Conservation (phyloP, 345 rosid genomes). For the Rhizophora apiculata region DNA sequence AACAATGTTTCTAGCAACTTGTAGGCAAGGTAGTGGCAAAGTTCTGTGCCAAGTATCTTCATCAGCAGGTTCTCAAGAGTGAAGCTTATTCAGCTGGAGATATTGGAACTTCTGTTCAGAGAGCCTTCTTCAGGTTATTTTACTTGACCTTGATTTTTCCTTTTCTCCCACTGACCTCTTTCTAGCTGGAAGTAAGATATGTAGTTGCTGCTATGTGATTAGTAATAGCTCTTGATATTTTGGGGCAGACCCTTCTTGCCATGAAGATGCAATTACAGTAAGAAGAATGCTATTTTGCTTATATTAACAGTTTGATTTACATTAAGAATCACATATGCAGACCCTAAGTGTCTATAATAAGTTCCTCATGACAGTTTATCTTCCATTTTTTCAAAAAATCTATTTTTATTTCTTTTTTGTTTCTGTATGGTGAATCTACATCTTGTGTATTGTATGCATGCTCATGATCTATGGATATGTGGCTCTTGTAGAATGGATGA, state of each 20-base stretch:
- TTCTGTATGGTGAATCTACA: no score
- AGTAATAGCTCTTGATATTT: no score
- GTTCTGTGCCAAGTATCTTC: conserved; percentile 89
- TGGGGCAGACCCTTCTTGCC: no score
- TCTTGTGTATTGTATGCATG: not conserved
- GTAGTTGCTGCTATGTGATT: no score
- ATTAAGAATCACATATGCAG: no score
- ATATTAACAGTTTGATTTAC: no score
- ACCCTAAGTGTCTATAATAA: no score
- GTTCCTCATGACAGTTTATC: no score
- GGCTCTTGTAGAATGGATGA: conserved; percentile 73
- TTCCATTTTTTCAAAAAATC: no score
- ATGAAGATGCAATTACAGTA: no score
- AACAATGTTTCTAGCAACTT: conserved; percentile 19
- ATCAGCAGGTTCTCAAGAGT: conserved; percentile 68
- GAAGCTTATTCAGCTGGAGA: conserved; percentile 78
- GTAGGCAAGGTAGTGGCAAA: conserved; percentile 93
- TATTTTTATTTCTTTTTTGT: no score
- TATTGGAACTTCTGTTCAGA: conserved; percentile 61
- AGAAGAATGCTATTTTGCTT: no score
- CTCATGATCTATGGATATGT: not conserved
- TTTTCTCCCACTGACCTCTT: not conserved
- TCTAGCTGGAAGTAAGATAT: not conserved
- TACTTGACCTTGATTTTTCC: not conserved
- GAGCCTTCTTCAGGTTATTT: conserved; percentile 73